Evolutionary conservation across 2,329 filamentous ascomycete genomes (phyloP).

Genomic region (Beauveria varroae): DNA sequence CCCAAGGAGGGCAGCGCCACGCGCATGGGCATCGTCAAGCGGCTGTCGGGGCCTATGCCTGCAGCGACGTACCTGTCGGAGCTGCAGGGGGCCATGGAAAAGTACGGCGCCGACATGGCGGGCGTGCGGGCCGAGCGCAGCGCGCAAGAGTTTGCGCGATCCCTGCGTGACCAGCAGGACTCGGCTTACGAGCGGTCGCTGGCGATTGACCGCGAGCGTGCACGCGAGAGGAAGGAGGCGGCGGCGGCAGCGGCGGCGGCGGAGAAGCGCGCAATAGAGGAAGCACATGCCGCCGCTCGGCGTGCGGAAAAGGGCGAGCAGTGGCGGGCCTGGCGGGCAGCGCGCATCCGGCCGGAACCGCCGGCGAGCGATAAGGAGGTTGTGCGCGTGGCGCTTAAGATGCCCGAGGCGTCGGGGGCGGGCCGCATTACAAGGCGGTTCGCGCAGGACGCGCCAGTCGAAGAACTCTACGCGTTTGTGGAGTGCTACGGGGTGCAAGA

Average conservation of each 20-base stretch:
- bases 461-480: slow-evolving; percentile 93
- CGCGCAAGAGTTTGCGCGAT: slow-evolving; percentile 75
- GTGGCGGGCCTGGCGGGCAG: slow-evolving; percentile 76
- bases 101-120: slow-evolving; percentile 68
- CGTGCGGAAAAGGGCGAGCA: slow-evolving; percentile 42
- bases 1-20: slow-evolving; percentile 68
- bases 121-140: slow-evolving; percentile 67
- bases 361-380: slow-evolving; percentile 52
- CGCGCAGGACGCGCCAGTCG: slow-evolving; percentile 57
- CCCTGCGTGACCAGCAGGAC: slow-evolving; percentile 80
- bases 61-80: slow-evolving; percentile 67
- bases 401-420: slow-evolving; percentile 52
- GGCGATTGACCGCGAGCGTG: slow-evolving; percentile 79
- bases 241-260: slow-evolving; percentile 63
- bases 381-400: slow-evolving; percentile 63
- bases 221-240: slow-evolving; percentile 67
- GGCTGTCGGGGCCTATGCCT: slow-evolving; percentile 65
- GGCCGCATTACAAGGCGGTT: slow-evolving; percentile 76
- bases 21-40: slow-evolving; percentile 83
- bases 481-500: slow-evolving; percentile 72
- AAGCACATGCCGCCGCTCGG: slow-evolving; percentile 52
- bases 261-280: slow-evolving; percentile 51
- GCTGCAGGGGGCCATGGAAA: slow-evolving; percentile 63
- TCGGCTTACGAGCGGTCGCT: slow-evolving; percentile 88
- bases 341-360: slow-evolving; percentile 62